Percentiles rank a stretch among this genome's conserved stretches.
Conservation (phyloP, 2,329 filamentous ascomycete species). For the Zasmidium angulare region DNA sequence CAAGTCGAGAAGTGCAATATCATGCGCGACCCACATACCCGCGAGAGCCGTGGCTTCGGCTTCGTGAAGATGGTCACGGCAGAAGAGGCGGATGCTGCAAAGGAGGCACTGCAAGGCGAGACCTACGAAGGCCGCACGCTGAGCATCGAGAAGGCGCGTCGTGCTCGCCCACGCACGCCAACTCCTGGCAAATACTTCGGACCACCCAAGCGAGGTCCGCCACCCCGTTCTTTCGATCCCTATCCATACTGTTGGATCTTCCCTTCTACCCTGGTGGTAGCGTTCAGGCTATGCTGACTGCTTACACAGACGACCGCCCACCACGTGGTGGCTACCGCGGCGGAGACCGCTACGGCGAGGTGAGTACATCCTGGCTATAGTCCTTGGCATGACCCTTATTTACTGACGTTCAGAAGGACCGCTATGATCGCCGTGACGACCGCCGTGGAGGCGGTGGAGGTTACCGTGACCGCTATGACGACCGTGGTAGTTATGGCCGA, state of each 20-base stretch:
- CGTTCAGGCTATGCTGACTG: conserved; percentile 21
- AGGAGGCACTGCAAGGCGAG: conserved; percentile 93
- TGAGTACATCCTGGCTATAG: conserved; percentile 16
- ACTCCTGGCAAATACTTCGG: conserved; percentile 99
- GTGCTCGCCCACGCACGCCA: conserved; percentile 88
- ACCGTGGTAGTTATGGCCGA: conserved; percentile 62
- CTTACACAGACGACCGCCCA: conserved; percentile 45
- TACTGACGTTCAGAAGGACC: conserved; percentile 27
- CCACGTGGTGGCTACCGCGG: conserved; percentile 47
- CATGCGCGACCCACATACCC: conserved; percentile 97
- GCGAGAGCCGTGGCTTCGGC: conserved; percentile 96
- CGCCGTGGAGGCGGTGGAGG: conserved; percentile 42
- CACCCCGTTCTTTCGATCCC: conserved; percentile 16
- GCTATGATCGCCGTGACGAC: conserved; percentile 48
- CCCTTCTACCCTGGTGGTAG: conserved; percentile 13
- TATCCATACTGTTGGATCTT: conserved; percentile 11
- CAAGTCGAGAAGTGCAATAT: conserved; percentile 99
- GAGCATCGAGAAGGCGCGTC: conserved; percentile 98
- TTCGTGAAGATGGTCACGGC: conserved; percentile 99
- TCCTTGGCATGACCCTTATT: neutral
- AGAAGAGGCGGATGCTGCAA: conserved; percentile 93
- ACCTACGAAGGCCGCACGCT: conserved; percentile 91
- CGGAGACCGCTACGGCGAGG: conserved; percentile 49
- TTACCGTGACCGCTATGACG: conserved; percentile 61
- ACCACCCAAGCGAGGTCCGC: conserved; percentile 74